These are phyloP conservation scores for Teunomyces pallodes DNA, from an alignment of 805 yeast genomes.

Conservation along the genomic window DNA sequence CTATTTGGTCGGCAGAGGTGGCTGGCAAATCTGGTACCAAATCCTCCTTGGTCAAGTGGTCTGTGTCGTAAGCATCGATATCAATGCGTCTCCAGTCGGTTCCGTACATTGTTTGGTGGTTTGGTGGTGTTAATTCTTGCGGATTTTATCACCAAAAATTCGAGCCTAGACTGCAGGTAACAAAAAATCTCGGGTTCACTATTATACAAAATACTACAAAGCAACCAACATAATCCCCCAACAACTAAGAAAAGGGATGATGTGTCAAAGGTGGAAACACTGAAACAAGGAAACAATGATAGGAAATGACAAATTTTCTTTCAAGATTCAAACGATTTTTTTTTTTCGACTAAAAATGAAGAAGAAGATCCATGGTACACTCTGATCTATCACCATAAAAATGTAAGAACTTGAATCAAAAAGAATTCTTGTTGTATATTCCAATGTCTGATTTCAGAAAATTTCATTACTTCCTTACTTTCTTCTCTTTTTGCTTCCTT, in stretches of 20 bases:
- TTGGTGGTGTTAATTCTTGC: not conserved
- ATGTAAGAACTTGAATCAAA: not conserved
- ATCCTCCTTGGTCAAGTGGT: constrained; percentile 63
- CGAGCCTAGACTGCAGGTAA: not conserved
- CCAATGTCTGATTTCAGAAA: too few relatives aligned
- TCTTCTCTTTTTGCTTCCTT: constrained; percentile 5
- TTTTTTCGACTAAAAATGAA: too few relatives aligned
- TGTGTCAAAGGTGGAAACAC: too few relatives aligned
- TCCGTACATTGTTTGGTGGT: not conserved
- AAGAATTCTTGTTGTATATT: too few relatives aligned
- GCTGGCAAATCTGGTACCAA: constrained; percentile 53
- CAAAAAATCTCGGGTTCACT: not conserved
- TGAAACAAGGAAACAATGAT: too few relatives aligned
- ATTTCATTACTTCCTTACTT: not conserved
- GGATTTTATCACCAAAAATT: not conserved
- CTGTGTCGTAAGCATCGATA: constrained; percentile 87
- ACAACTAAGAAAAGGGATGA: not conserved
- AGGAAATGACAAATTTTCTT: too few relatives aligned
- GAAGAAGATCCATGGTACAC: too few relatives aligned
- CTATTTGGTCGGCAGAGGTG: constrained; percentile 49
- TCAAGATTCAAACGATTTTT: too few relatives aligned
- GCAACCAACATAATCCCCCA: not conserved
- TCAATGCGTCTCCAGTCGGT: constrained; percentile 91
- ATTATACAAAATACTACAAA: not conserved
- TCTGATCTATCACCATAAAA: not conserved